Conservation (phyloP, 495 filamentous ascomycete genomes). For the Annulohypoxylon maeteangense region DNA sequence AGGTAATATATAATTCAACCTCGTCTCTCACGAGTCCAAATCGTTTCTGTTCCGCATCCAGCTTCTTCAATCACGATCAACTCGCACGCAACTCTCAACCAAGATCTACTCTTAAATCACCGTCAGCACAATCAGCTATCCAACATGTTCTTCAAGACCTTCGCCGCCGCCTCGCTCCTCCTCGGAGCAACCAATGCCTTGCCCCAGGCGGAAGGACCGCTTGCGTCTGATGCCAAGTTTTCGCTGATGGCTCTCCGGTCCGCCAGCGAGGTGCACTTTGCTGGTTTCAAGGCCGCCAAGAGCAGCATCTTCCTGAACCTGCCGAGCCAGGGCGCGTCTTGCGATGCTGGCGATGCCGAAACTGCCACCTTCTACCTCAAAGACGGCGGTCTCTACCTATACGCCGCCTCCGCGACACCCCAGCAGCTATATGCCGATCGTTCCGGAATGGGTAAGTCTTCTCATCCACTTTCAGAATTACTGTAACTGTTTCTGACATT, state of each 20-base stretch:
- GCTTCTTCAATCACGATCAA: not conserved
- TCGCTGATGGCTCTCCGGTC: slow-evolving; percentile 61
- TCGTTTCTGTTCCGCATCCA: not conserved
- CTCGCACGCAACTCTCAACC: not conserved
- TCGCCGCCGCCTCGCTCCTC: slow-evolving; percentile 9
- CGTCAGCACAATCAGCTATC: not conserved
- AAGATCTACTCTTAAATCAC: not conserved
- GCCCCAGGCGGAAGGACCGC: slow-evolving; percentile 3
- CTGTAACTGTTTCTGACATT: not conserved
- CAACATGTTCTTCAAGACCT: slow-evolving; percentile 28
- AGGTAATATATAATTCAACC: not conserved
- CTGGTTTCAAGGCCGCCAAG: slow-evolving; percentile 54
- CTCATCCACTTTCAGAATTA: no score
- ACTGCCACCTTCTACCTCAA: slow-evolving; percentile 60
- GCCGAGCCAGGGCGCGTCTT: slow-evolving; percentile 56
- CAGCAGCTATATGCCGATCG: slow-evolving; percentile 64
- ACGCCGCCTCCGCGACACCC: slow-evolving; percentile 49
- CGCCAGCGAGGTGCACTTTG: slow-evolving; percentile 57
- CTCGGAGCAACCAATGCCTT: slow-evolving; percentile 22
- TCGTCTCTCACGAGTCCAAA: not conserved
- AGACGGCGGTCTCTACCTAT: slow-evolving; percentile 60
- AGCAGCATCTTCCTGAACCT: slow-evolving; percentile 58
- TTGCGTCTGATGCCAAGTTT: slow-evolving; percentile 46
- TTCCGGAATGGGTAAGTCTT: slow-evolving; percentile 60
- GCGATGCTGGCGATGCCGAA: slow-evolving; percentile 51